A percentile compares a stretch with the other conserved stretches of the same genome.
These are phyloP conservation scores for Xerocomellus dryophilus DNA, from an alignment of 768 basidiomycete genomes.

Conservation along the genomic window DNA sequence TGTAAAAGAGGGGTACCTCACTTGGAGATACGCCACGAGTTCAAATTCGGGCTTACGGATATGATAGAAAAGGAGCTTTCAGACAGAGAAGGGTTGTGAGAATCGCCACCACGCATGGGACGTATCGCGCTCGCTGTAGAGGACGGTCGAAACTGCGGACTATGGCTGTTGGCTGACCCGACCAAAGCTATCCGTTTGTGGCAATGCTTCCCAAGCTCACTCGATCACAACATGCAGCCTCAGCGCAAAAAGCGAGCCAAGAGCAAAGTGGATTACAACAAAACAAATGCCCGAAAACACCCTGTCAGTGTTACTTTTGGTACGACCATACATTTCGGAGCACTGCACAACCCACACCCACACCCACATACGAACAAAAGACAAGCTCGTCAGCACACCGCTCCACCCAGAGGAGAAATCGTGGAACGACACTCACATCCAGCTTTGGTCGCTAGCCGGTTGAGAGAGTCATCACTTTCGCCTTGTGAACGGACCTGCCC, in stretches of 20 bases:
- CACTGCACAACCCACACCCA: constrained; percentile 52
- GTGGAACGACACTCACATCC: constrained; percentile 66
- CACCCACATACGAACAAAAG: neutral
- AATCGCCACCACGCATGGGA: constrained; percentile 19
- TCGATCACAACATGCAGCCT: neutral
- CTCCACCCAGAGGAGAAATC: neutral
- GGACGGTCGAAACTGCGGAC: constrained; percentile 6
- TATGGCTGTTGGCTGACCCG: neutral
- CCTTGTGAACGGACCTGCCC: constrained; percentile 93
- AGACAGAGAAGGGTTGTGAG: constrained; percentile 35
- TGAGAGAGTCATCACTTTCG: constrained; percentile 94
- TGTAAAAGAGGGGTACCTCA: constrained; percentile 18
- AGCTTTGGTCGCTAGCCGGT: constrained; percentile 92
- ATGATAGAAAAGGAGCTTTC: constrained; percentile 46
- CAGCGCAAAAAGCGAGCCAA: neutral
- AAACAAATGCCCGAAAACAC: constrained; percentile 13
- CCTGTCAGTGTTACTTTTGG: constrained; percentile 65
- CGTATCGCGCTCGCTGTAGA: neutral
- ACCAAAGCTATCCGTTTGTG: constrained; percentile 20
- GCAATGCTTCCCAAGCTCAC: constrained; percentile 7
- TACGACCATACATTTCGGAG: constrained; percentile 96
- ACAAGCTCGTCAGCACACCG: constrained; percentile 6
- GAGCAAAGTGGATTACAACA: constrained; percentile 16
- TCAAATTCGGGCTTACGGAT: constrained; percentile 39
- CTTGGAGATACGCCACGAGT: neutral